phyloP scores from a whole-genome alignment of 2,329 filamentous ascomycete genomes.

The Didymella arachidicola region DNA sequence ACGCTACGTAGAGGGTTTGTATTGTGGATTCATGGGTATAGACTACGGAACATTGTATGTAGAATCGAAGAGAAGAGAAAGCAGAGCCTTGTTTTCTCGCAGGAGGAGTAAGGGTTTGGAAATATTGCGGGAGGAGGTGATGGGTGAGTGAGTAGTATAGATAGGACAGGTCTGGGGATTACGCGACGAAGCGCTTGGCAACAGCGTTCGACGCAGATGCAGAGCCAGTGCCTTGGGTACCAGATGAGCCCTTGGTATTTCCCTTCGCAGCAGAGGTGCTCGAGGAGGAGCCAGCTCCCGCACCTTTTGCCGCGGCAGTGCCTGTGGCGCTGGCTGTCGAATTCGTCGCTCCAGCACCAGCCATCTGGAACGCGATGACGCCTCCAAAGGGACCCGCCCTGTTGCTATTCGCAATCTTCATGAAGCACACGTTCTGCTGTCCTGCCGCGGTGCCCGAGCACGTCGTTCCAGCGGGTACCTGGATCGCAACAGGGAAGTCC shows the following conservation, averaged over 20 bases:
- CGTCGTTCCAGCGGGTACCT: background rate
- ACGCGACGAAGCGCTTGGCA: background rate
- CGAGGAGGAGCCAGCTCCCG: background rate
- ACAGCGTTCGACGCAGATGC: too few species aligned
- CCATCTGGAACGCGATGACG: constrained; percentile 32
- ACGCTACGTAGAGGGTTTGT: too few species aligned
- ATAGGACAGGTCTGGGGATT: background rate
- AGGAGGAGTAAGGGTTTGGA: too few species aligned
- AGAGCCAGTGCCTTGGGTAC: background rate
- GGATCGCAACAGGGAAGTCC: background rate
- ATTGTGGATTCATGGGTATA: too few species aligned
- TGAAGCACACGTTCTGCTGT: background rate
- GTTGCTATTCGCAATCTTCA: background rate
- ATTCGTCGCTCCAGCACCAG: background rate
- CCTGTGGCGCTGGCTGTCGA: too few species aligned
- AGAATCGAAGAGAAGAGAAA: too few species aligned
- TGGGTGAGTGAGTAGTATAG: too few species aligned
- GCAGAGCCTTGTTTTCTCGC: too few species aligned
- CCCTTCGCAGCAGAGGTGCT: background rate
- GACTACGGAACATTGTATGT: too few species aligned
- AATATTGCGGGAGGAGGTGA: too few species aligned
- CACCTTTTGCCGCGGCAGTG: background rate
- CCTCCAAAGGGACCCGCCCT: constrained; percentile 29
- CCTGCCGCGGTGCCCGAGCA: background rate
- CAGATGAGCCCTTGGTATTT: background rate